Percentiles rank a stretch among this genome's conserved stretches.
phyloP scores from a whole-genome alignment of 805 yeast genomes.

The Candida sphagnicola region DNA sequence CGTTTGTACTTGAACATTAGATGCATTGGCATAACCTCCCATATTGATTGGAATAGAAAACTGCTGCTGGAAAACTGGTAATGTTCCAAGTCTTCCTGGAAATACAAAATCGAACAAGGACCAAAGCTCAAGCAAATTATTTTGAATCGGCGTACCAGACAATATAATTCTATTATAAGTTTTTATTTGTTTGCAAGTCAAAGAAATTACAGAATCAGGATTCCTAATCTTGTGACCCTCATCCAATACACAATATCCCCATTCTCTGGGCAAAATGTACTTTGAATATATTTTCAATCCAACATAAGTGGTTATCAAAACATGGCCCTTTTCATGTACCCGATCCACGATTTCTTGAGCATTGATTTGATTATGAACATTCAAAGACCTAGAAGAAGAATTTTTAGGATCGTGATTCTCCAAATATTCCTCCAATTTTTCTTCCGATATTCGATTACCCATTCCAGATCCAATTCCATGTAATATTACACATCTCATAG shows the following conservation, averaged over 20 bases:
- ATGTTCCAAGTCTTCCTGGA: slow-evolving; percentile 91
- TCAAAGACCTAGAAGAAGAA: slow-evolving; percentile 13
- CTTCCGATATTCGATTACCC: slow-evolving; percentile 40
- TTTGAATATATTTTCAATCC: slow-evolving; percentile 71
- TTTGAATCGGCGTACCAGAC: slow-evolving; percentile 96
- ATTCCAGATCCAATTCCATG: slow-evolving; percentile 94
- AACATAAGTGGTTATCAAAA: slow-evolving; percentile 86
- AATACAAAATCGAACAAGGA: slow-evolving; percentile 90
- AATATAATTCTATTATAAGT: slow-evolving; percentile 84
- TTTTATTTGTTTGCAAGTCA: slow-evolving; percentile 77
- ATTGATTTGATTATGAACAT: slow-evolving; percentile 29
- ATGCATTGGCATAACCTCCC: slow-evolving; percentile 98
- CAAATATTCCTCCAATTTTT: slow-evolving; percentile 47
- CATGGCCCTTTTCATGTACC: slow-evolving; percentile 69
- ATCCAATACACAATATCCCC: slow-evolving; percentile 91
- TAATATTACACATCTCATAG: slow-evolving; percentile 76
- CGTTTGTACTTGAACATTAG: slow-evolving; percentile 92
- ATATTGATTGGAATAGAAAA: slow-evolving; percentile 88
- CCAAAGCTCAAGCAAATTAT: slow-evolving; percentile 90
- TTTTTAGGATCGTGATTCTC: slow-evolving; percentile 40
- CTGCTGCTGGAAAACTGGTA: slow-evolving; percentile 91
- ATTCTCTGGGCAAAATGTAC: slow-evolving; percentile 56
- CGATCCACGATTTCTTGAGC: slow-evolving; percentile 51
- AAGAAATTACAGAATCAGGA: slow-evolving; percentile 85
- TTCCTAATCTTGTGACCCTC: slow-evolving; percentile 97